phyloP scores from a whole-genome alignment of 306 rosid genomes.

The Vigna radiata region DNA sequence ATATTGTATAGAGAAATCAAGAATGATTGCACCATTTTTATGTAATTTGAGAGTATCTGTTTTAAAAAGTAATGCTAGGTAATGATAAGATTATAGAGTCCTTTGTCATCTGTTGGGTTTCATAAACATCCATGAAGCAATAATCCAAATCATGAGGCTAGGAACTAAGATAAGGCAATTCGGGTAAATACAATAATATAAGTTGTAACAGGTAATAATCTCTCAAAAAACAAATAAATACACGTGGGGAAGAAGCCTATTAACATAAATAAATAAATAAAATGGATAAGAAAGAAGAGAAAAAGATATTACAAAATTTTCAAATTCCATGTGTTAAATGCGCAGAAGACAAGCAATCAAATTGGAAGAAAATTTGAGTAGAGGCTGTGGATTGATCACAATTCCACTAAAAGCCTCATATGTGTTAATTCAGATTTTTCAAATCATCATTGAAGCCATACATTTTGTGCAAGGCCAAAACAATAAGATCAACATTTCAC shows the following conservation, averaged over 20 bases:
- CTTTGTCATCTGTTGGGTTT: neutral
- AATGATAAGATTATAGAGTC: conserved; percentile 3
- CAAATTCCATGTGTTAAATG: neutral
- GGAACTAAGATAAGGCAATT: neutral
- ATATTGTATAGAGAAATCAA: neutral
- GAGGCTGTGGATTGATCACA: neutral
- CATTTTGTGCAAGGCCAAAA: conserved; percentile 30
- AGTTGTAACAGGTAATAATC: neutral
- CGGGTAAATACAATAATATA: neutral
- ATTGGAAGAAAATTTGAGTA: neutral
- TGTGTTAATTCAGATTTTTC: neutral
- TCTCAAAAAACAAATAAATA: neutral
- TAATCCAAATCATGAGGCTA: neutral
- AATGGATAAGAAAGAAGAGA: neutral
- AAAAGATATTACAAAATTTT: neutral
- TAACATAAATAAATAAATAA: neutral
- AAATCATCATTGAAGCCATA: conserved; percentile 6
- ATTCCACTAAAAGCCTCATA: conserved; percentile 17
- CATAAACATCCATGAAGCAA: neutral
- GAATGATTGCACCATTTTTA: neutral
- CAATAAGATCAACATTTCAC: conserved; percentile 17
- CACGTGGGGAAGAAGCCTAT: neutral
- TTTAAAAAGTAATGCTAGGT: neutral
- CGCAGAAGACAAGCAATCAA: neutral
- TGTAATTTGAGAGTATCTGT: neutral